Conservation (phyloP, 768 basidiomycete species). For the Sarcodon aspratus region DNA sequence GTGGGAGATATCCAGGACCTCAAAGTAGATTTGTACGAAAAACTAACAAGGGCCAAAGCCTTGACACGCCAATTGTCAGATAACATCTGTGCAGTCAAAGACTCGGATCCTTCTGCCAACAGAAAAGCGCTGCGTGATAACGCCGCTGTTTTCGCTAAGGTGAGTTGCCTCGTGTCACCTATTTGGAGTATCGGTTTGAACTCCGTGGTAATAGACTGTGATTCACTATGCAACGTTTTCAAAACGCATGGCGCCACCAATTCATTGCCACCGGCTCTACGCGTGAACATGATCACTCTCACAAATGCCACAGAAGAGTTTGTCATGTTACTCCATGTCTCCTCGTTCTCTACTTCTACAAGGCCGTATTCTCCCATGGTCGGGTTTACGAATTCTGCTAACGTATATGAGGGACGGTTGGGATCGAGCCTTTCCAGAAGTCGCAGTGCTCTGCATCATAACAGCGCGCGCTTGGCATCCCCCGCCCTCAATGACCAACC, state of each 20-base stretch:
- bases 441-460: too few relatives aligned
- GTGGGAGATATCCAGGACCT: constrained; percentile 32
- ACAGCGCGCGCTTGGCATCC: too few relatives aligned
- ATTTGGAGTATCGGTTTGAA: constrained; percentile 2
- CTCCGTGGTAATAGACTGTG: constrained; percentile 38
- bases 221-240: constrained; percentile 67
- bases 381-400: neutral
- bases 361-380: constrained; percentile 54
- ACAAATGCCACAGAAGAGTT: constrained; percentile 83
- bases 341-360: constrained; percentile 59
- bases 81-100: constrained; percentile 46
- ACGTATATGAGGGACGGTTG: too few relatives aligned
- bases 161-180: constrained; percentile 17
- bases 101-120: constrained; percentile 41
- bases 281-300: constrained; percentile 62
- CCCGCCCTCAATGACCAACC: too few relatives aligned
- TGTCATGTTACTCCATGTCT: constrained; percentile 76
- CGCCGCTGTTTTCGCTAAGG: constrained; percentile 76
- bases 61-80: constrained; percentile 54
- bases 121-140: constrained; percentile 61
- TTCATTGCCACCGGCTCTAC: constrained; percentile 47
- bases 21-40: constrained; percentile 35
- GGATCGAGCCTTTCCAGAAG: too few relatives aligned
- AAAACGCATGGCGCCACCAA: constrained; percentile 48
- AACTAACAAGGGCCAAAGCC: constrained; percentile 48